These are phyloP conservation scores for Balamuthia mandrillaris DNA, from an alignment of 208 protist genomes.

Conservation along the genomic window DNA sequence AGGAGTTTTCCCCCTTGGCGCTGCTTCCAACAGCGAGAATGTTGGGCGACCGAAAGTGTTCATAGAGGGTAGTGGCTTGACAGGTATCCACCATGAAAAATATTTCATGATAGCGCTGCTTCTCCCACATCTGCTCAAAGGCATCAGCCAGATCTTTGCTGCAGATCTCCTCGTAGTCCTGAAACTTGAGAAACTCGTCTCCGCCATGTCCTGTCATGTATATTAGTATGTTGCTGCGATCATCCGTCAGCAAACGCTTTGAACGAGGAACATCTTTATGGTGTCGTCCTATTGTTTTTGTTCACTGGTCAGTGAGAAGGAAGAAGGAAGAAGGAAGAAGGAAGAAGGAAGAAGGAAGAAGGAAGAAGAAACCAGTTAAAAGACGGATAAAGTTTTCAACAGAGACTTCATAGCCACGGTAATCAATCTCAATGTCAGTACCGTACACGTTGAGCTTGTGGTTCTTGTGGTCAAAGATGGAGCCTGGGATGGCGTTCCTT, in stretches of 20 bases:
- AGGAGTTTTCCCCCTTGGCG: constrained; percentile 74
- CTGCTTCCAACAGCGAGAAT: constrained; percentile 67
- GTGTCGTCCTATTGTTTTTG: constrained; percentile 70
- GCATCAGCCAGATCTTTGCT: constrained; percentile 82
- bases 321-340: neutral
- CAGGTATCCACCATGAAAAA: constrained; percentile 94
- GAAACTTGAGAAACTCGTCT: constrained; percentile 88
- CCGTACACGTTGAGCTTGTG: constrained; percentile 68
- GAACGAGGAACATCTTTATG: constrained; percentile 82
- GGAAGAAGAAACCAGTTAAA: constrained; percentile 71
- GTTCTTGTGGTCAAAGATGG: constrained; percentile 11
- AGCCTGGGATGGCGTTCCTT: constrained; percentile 83
- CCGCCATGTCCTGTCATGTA: constrained; percentile 94
- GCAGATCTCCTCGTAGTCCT: constrained; percentile 54
- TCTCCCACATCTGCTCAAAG: constrained; percentile 90
- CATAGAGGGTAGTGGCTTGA: constrained; percentile 66
- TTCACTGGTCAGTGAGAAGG: neutral
- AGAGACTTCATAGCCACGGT: constrained; percentile 91
- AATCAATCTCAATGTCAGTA: constrained; percentile 92
- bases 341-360: neutral
- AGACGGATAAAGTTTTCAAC: constrained; percentile 91
- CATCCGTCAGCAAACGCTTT: constrained; percentile 87
- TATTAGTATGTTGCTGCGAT: constrained; percentile 92
- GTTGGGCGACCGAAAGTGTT: constrained; percentile 57
- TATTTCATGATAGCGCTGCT: constrained; percentile 85